Base-by-base conservation (phyloP, 2,329 filamentous ascomycete genomes). In the Cladophialophora exuberans region DNA sequence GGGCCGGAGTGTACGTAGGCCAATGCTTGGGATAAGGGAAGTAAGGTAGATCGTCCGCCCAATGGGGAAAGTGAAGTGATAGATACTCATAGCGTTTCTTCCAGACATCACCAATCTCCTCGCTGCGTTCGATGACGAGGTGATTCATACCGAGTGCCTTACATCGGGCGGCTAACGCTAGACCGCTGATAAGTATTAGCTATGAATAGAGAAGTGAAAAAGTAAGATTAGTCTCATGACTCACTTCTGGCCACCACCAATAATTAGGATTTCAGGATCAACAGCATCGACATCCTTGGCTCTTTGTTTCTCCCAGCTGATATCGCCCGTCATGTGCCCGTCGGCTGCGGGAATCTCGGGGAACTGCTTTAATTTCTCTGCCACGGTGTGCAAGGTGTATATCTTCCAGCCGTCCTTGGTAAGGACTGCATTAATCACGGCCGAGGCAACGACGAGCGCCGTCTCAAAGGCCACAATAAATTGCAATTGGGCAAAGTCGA, bases 381-480 rank as follows among this genome's bases (percentile, higher is more conserved):
- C 65, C 13, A 67, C 69, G 1, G 70, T 70, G 56, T 72, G 67
- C 63, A 71, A 64, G 3, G 65, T 69, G 53, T 69, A 72, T 17
- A 71, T 67, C 54, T 58, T 70, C 67, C 67, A 71, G 25, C 69
- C 69, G 26, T 66, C 58, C 36, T 65, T 58, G 20, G 68, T 70
- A 2, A 70, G 56, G 2, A 71, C 66, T 9, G 65, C 65, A 51
- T 72, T 71, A 36, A 69, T 64, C 2, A 69, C 62, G 4, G 67
- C 67, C 3, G 66, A 67, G 4, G 67, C 65, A 13, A 45, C 39
- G 4, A 52, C 55, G 41, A 68, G 35, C 26, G 69, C 65, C 1
- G 70, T 71, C 52, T 69, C 66, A 31, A 70, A 70, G 4, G 64
- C 65, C 4, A 69, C 54, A 39, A 69, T 58, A 23, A 69, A 66